phyloP scores from a whole-genome alignment of 495 filamentous ascomycete species.

The Podospora didyma region DNA sequence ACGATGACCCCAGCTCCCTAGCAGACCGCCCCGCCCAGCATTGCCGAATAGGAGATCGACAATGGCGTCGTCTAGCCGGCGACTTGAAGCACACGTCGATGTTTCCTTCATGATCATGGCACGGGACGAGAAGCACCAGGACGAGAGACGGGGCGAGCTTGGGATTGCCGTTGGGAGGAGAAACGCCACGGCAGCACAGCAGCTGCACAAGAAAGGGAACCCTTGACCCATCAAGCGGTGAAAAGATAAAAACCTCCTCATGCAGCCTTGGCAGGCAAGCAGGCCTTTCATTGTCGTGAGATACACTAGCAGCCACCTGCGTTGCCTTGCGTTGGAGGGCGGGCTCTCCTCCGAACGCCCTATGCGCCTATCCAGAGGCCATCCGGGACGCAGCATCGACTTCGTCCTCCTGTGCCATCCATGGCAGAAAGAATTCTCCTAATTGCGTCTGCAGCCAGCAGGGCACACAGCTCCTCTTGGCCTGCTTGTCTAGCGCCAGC shows the following conservation, averaged over 20 bases:
- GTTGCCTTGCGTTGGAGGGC: neutral
- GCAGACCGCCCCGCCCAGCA: too few species aligned
- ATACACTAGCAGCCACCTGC: neutral
- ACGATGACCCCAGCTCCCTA: too few species aligned
- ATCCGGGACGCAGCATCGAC: constrained; percentile 13
- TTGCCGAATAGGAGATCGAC: too few species aligned
- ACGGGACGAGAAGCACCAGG: too few species aligned
- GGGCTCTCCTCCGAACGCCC: neutral
- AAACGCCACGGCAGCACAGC: neutral
- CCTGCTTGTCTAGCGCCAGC: too few species aligned
- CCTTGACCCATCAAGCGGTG: constrained; percentile 9
- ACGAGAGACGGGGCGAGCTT: too few species aligned
- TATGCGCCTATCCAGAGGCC: constrained; percentile 12
- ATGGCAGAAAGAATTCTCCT: constrained; percentile 22
- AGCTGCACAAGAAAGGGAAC: constrained; percentile 1
- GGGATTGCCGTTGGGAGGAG: neutral
- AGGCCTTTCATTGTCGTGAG: too few species aligned
- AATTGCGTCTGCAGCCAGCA: constrained; percentile 9
- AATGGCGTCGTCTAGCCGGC: too few species aligned
- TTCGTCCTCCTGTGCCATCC: neutral
- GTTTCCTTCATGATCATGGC: too few species aligned
- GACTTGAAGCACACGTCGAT: too few species aligned
- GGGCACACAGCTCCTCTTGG: too few species aligned
- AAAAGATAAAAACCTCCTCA: constrained; percentile 2
- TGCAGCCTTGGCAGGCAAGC: constrained; percentile 14